Evolutionary conservation across 495 filamentous ascomycete species (phyloP).

Genomic region (Bathelium albidoporum): DNA sequence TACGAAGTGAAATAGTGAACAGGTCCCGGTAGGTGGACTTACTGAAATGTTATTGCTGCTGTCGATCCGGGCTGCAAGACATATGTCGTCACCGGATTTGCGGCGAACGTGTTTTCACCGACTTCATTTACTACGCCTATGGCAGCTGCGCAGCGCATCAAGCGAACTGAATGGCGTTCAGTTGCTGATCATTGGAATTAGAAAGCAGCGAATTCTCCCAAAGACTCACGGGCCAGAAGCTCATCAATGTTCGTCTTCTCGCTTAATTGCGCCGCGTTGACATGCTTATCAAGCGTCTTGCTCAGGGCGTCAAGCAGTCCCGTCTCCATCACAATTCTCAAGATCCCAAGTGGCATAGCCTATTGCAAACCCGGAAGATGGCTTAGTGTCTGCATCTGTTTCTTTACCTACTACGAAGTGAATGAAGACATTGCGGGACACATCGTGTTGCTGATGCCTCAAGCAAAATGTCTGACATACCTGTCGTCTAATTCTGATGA

Average conservation of each 20-base stretch:
- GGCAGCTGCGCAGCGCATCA: constrained; percentile 5
- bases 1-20: background rate
- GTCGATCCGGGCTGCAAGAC: background rate
- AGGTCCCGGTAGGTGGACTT: background rate
- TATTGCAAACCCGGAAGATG: background rate
- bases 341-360: constrained; percentile 1
- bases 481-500: background rate
- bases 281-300: background rate
- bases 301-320: constrained; percentile 4
- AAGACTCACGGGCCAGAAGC: background rate
- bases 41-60: background rate
- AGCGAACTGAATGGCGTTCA: background rate
- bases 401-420: background rate
- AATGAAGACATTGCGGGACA: background rate
- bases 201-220: background rate
- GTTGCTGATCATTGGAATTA: background rate
- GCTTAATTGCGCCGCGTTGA: background rate
- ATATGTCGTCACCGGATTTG: constrained; percentile 7
- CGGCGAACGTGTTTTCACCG: constrained; percentile 3
- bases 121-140: constrained; percentile 5
- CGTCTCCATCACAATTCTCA: constrained; percentile 9
- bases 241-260: background rate
- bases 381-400: background rate
- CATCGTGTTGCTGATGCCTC: background rate
- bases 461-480: background rate